phyloP scores from a whole-genome alignment of 1,284 basidiomycete species.

The Trichosporon inkin region DNA sequence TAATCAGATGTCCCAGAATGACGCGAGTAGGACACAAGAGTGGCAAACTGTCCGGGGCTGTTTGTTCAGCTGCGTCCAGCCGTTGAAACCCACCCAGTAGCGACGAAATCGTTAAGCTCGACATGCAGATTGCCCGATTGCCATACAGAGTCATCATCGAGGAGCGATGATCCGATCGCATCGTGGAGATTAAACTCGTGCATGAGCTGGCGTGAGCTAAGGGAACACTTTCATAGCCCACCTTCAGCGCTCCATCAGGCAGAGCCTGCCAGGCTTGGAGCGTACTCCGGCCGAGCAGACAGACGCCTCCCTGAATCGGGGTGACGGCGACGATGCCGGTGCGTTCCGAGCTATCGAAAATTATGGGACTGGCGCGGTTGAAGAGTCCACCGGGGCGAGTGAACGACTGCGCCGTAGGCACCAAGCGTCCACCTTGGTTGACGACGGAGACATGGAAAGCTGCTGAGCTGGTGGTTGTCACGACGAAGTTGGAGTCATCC shows the following conservation, averaged over 20 bases:
- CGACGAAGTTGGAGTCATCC: constrained; percentile 41
- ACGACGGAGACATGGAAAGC: constrained; percentile 44
- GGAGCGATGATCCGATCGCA: constrained; percentile 28
- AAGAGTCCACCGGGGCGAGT: constrained; percentile 45
- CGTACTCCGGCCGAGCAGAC: constrained; percentile 35
- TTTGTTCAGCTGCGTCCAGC: neutral
- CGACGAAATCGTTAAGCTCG: constrained; percentile 40
- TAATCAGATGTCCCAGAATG: constrained; percentile 25
- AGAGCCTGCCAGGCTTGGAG: constrained; percentile 43
- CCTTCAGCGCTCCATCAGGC: constrained; percentile 30
- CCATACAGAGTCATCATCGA: constrained; percentile 30
- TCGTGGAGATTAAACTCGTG: constrained; percentile 42
- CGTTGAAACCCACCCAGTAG: constrained; percentile 25
- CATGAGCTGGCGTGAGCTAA: constrained; percentile 24
- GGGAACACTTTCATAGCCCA: constrained; percentile 11
- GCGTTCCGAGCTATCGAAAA: constrained; percentile 34
- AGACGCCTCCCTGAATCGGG: constrained; percentile 22
- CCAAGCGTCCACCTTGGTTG: constrained; percentile 36
- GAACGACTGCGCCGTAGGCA: constrained; percentile 33
- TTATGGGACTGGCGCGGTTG: constrained; percentile 31
- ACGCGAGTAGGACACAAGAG: constrained; percentile 39
- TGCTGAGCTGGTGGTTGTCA: constrained; percentile 45
- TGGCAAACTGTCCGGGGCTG: constrained; percentile 32
- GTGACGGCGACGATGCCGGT: constrained; percentile 34
- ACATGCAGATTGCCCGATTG: constrained; percentile 29